Percentiles rank a stretch among this genome's conserved stretches.
Conservation (phyloP, 2,329 filamentous ascomycete species). For the Aspergillus brasiliensis region DNA sequence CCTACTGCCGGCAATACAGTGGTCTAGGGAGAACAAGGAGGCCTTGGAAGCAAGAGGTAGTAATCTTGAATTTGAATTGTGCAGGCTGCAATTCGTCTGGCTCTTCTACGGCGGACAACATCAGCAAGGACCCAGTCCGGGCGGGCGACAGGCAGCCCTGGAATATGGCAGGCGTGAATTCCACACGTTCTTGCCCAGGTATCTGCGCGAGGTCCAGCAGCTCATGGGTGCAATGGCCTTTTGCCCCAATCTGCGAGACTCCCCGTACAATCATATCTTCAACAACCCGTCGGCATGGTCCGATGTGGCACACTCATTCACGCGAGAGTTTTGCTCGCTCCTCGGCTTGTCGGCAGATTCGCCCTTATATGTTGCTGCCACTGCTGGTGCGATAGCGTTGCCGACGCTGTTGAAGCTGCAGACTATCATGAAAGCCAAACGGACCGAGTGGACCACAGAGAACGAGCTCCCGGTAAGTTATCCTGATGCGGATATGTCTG, state of each 20-base stretch:
- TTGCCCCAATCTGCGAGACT: slow-evolving; percentile 69
- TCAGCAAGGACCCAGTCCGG: slow-evolving; percentile 45
- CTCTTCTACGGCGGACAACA: slow-evolving; percentile 72
- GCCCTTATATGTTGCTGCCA: slow-evolving; percentile 88
- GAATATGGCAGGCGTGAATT: slow-evolving; percentile 77
- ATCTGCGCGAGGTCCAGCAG: slow-evolving; percentile 76
- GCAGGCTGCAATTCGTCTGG: slow-evolving; percentile 85
- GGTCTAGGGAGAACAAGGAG: slow-evolving; percentile 72
- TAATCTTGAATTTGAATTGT: slow-evolving; percentile 93
- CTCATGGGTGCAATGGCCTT: slow-evolving; percentile 81
- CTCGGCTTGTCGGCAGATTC: slow-evolving; percentile 88
- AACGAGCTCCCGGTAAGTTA: slow-evolving; percentile 82
- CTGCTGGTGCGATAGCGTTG: slow-evolving; percentile 87
- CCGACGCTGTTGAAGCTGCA: slow-evolving; percentile 88
- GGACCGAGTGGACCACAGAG: slow-evolving; percentile 91
- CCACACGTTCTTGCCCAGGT: slow-evolving; percentile 70
- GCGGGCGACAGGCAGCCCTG: slow-evolving; percentile 58
- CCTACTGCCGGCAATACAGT: slow-evolving; percentile 79
- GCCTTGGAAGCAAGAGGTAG: slow-evolving; percentile 79
- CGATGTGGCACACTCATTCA: slow-evolving; percentile 84
- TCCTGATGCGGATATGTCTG: background rate
- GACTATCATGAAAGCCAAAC: slow-evolving; percentile 81
- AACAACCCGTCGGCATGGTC: slow-evolving; percentile 75
- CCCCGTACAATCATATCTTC: slow-evolving; percentile 80
- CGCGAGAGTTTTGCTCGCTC: slow-evolving; percentile 89